Base-by-base conservation (phyloP, 352 stramenopile genomes). In the Phytophthora nicotianae region DNA sequence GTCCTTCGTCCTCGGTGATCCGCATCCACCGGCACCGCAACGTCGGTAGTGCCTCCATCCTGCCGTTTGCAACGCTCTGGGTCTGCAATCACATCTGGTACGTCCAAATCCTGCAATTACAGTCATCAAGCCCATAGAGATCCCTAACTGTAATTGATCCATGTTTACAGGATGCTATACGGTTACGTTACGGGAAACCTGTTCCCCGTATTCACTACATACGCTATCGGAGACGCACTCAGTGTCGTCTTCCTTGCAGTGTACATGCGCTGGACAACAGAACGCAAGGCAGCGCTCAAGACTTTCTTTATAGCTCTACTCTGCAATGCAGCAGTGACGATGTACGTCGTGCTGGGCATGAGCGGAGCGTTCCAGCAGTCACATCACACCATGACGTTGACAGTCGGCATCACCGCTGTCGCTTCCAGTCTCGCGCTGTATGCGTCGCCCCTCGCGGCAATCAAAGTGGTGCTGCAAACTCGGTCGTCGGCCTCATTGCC, bases 21-120 rank as follows among this genome's bases (percentile, higher is more conserved):
- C 68, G 64, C 17, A 87, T 91, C 47, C 74, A 88, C 60, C 83
- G 76, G 56, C 50, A 70, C n/a, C 67, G 58, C 23, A 45, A 70
- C 27, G 83, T 81, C 1, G 79, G 77, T 7, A 61, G 55, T 38
- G 58, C 59, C 6, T 81, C 81, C 11, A 52, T 90, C 24, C 59
- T 88, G 19, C 81, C 83, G 17, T 79, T 90, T 20, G 79, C 80
- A 10, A 77, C 81, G 38, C 76, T 92, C 24, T 92, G 81, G 79
- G 65, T 66, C 33, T 86, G 78, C 67, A 85, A 86, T 57, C 79
- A 90, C 67, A 86, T 88, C 37, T 90, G 81, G 81, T 91, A 75
- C 57, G 75, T 61, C 7, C 17, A 1, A 17, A 17, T 16, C 33
- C 29, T 33, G 23, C 33, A 14, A 32, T 19, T 42, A 21, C 7